Conservation (phyloP, 2,329 filamentous ascomycete genomes). For the Conoideocrella luteorostrata region DNA sequence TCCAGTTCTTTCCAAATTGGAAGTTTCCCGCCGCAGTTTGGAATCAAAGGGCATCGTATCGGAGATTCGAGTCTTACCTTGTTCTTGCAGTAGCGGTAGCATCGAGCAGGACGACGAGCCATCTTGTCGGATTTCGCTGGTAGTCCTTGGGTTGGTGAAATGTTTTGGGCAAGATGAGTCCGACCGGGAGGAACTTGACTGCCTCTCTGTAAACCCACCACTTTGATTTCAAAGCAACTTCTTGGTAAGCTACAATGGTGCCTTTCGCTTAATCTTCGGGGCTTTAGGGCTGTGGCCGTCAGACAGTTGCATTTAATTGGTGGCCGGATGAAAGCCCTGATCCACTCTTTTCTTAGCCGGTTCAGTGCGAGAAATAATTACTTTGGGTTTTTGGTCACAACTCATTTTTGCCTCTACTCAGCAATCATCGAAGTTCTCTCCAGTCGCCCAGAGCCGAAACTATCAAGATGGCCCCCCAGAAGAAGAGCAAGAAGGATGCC, state of each 20-base stretch:
- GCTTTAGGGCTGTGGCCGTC: slow-evolving; percentile 31
- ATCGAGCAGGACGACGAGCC: slow-evolving; percentile 98
- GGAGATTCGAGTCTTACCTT: slow-evolving; percentile 61
- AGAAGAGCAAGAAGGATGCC: slow-evolving; percentile 83
- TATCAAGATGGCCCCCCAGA: slow-evolving; percentile 59
- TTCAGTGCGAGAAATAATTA: too few species aligned
- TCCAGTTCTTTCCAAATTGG: too few species aligned
- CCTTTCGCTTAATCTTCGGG: slow-evolving; percentile 30
- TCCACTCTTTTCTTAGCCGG: too few species aligned
- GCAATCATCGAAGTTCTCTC: slow-evolving; percentile 18
- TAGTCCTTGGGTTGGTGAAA: slow-evolving; percentile 26
- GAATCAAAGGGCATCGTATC: too few species aligned
- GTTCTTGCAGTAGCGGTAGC: slow-evolving; percentile 99
- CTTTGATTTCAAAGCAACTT: slow-evolving; percentile 51
- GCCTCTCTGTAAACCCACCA: slow-evolving; percentile 23
- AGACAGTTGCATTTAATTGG: background rate
- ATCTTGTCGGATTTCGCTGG: slow-evolving; percentile 69
- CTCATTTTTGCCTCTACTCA: slow-evolving; percentile 12
- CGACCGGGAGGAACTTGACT: slow-evolving; percentile 20
- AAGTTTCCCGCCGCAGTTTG: too few species aligned
- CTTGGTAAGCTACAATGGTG: slow-evolving; percentile 24
- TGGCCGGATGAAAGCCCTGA: too few species aligned
- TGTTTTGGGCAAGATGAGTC: slow-evolving; percentile 27
- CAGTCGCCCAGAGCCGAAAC: slow-evolving; percentile 26
- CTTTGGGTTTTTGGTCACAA: too few species aligned